These are phyloP conservation scores for Huiozyma sinensis DNA, from an alignment of 805 yeast genomes.

Conservation along the genomic window DNA sequence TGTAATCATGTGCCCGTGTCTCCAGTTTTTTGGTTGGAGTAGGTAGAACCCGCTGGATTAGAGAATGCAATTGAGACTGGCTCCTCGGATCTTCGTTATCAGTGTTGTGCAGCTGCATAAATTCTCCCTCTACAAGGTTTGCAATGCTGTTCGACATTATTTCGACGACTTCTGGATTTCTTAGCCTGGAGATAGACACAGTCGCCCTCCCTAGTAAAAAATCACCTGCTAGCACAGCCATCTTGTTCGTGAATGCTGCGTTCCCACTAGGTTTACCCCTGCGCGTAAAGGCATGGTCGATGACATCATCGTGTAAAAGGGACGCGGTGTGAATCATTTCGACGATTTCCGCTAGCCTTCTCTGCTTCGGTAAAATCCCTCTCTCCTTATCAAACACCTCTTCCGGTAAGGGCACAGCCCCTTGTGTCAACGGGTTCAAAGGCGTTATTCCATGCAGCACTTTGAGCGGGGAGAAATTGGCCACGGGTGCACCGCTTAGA, in stretches of 20 bases:
- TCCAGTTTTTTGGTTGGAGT: slow-evolving; percentile 41
- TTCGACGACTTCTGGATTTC: slow-evolving; percentile 97
- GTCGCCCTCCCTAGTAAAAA: slow-evolving; percentile 92
- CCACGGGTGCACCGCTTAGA: slow-evolving; percentile 20
- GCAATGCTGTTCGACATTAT: slow-evolving; percentile 92
- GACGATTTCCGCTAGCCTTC: slow-evolving; percentile 92
- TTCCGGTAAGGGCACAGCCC: slow-evolving; percentile 61
- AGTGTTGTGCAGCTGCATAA: slow-evolving; percentile 95
- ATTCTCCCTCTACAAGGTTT: slow-evolving; percentile 94
- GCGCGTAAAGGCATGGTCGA: slow-evolving; percentile 79
- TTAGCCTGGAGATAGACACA: slow-evolving; percentile 81
- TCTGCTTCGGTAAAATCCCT: slow-evolving; percentile 88
- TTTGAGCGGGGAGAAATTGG: slow-evolving; percentile 60
- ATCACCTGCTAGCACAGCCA: slow-evolving; percentile 97
- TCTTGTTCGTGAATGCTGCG: slow-evolving; percentile 87
- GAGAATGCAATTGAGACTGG: slow-evolving; percentile 13
- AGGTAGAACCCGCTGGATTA: neutral
- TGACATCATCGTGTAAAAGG: slow-evolving; percentile 90
- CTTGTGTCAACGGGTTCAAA: slow-evolving; percentile 76
- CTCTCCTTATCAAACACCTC: slow-evolving; percentile 35
- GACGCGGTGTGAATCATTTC: slow-evolving; percentile 98
- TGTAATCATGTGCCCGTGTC: slow-evolving; percentile 47
- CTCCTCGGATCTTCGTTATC: slow-evolving; percentile 38
- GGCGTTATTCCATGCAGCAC: slow-evolving; percentile 88
- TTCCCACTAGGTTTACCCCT: slow-evolving; percentile 89